Evolutionary conservation across 306 rosid species (phyloP), one percentile per base, ranked within the genome.

Genomic region (Quercus dentata): DNA sequence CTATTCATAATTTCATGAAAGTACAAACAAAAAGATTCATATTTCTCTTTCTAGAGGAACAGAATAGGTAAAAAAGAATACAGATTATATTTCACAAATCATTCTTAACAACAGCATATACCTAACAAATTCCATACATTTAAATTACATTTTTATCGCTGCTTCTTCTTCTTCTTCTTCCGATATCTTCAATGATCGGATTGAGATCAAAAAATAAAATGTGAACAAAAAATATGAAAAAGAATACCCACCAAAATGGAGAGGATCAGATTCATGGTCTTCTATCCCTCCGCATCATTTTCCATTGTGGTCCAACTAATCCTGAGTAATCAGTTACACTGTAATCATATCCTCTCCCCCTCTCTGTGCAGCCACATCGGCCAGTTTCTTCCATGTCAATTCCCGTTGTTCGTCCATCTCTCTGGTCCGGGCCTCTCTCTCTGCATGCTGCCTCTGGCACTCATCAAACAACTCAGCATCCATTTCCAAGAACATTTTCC

Each of bases 401-500:
- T 90, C 91, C 80, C 97, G 80, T 83, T 80, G 88, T 80, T 95
- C 92, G 44, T 76, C 93, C 33, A 84, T 84, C 11, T 91, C 94
- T 57, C 75, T 79, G 44, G 97, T 92, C 84, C 75, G 90, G 3
- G 85, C 89, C 84, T 78, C 88, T 79, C 72, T 87, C 91, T 93
- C 96, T 63, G 86, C 87, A 56, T 84, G 77, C 78, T 88, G 88
- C 80, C 88, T 88, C 84, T 91, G 93, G 80, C 97, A 95, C 83
- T 93, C 98, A 58, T 93, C 99, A 44, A 90, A 95, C 84, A 95
- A 84, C 52, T 95, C 98, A 2, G 85, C 87, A 70, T 95, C 99
- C 98, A 91, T 95, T 89, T 95, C 99, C 75, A 89, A 0, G 68
- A 95, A 95, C 99, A 95, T 91, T 85, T 93, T 95, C 70, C 90